These are phyloP conservation scores for Oryza coarctata DNA, from an alignment of 176 grass and related monocot species.

Conservation along the genomic window DNA sequence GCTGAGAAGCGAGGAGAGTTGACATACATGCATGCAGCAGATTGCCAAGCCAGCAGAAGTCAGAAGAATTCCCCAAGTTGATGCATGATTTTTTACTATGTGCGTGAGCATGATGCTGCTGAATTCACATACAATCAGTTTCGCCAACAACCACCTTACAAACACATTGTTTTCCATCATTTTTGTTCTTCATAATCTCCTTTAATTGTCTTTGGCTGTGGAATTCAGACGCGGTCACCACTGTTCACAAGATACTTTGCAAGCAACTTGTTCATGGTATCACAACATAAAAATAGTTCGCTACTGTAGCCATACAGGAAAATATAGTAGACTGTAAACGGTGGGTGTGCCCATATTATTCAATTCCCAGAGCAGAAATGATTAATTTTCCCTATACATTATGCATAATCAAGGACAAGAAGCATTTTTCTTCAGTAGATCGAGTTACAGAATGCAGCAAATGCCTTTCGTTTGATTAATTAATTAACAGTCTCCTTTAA, in stretches of 20 bases:
- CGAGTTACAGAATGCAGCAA: slow-evolving; percentile 14
- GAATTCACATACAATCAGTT: not conserved
- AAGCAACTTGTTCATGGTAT: not conserved
- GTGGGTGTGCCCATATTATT: not conserved
- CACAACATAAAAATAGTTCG: not conserved
- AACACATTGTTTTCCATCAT: too few relatives aligned
- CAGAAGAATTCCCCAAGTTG: not conserved
- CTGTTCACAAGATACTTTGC: too few relatives aligned
- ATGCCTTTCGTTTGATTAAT: not conserved
- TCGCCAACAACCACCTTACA: not conserved
- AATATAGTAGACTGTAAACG: not conserved
- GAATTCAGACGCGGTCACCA: not conserved
- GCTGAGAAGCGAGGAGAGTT: not conserved
- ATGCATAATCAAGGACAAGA: not conserved
- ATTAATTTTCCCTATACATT: not conserved
- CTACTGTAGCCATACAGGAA: not conserved
- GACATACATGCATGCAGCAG: not conserved
- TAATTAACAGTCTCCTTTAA: not conserved
- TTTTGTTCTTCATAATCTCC: too few relatives aligned
- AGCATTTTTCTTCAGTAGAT: slow-evolving; percentile 5
- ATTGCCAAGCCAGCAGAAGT: not conserved
- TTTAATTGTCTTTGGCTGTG: not conserved
- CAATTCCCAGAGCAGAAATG: not conserved
- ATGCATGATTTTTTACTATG: not conserved
- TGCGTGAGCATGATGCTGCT: not conserved